Percentiles rank a stretch among this genome's conserved stretches.
Conservation (phyloP, 2,329 filamentous ascomycete species). For the Penicillium verrucosum region DNA sequence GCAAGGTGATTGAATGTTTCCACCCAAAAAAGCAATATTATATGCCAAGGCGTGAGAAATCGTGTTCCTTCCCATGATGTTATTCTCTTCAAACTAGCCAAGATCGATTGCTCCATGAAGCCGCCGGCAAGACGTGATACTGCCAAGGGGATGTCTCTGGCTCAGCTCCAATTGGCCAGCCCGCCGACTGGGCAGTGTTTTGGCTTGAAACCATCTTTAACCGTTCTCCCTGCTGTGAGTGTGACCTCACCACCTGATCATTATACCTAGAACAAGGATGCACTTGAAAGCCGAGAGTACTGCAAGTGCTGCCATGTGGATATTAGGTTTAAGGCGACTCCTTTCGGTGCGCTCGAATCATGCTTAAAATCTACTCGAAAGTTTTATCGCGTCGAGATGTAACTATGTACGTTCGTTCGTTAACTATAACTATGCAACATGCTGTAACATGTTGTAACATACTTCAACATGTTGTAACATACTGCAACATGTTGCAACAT, state of each 20-base stretch:
- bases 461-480: no score
- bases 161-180: not conserved
- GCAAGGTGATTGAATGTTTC: not conserved
- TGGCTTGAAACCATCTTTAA: not conserved
- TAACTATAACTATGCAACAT: not conserved
- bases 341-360: not conserved
- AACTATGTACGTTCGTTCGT: not conserved
- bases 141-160: not conserved
- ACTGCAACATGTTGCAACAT: no score
- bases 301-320: not conserved
- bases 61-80: not conserved
- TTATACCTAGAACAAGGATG: not conserved
- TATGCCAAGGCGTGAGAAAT: not conserved
- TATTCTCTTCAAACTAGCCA: not conserved
- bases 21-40: conserved; percentile 1
- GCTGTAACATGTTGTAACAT: not conserved
- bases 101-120: not conserved
- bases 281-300: not conserved
- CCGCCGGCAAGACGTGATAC: not conserved
- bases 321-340: not conserved
- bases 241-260: conserved; percentile 7
- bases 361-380: not conserved
- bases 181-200: not conserved
- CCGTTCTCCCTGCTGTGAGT: not conserved
- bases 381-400: not conserved